Evolutionary conservation across 768 basidiomycete species (phyloP).

Genomic region (Trametes coccinea): DNA sequence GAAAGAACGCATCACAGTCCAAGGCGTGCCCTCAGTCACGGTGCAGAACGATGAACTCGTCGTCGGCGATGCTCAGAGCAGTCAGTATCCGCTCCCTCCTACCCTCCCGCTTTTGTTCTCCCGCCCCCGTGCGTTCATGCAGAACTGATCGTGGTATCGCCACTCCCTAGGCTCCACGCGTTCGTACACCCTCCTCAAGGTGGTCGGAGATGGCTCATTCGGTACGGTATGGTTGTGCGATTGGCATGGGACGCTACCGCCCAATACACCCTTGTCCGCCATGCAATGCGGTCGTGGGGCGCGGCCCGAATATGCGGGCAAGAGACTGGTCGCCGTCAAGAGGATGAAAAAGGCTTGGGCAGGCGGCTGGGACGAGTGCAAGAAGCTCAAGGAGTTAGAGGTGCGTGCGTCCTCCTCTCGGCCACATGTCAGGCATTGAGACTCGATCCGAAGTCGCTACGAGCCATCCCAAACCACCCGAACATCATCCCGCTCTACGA

Average conservation of each 20-base stretch:
- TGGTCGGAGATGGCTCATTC: constrained; percentile 97
- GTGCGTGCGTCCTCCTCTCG: constrained; percentile 45
- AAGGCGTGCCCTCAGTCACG: constrained; percentile 76
- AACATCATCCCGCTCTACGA: constrained; percentile 99
- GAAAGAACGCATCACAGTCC: constrained; percentile 66
- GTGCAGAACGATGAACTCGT: constrained; percentile 68
- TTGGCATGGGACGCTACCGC: constrained; percentile 95
- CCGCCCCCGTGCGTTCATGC: constrained; percentile 18
- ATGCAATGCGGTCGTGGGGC: constrained; percentile 96
- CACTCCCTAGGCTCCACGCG: constrained; percentile 67
- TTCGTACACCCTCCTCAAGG: constrained; percentile 93
- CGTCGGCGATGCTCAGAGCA: constrained; percentile 71
- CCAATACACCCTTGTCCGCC: constrained; percentile 86
- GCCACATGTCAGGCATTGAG: constrained; percentile 11
- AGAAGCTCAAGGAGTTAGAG: constrained; percentile 92
- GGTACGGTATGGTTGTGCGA: constrained; percentile 99
- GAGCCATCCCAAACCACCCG: constrained; percentile 91
- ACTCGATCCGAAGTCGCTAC: constrained; percentile 68
- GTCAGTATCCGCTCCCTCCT: constrained; percentile 46
- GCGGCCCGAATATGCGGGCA: constrained; percentile 91
- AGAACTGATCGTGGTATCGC: neutral
- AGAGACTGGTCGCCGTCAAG: constrained; percentile 95
- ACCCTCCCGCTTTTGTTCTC: constrained; percentile 9
- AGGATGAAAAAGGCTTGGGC: constrained; percentile 98
- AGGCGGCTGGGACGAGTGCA: constrained; percentile 98